Percentiles rank a stretch among this genome's conserved stretches.
These are phyloP conservation scores for Solanum acaule DNA, from an alignment of 257 asterid species.

Conservation along the genomic window DNA sequence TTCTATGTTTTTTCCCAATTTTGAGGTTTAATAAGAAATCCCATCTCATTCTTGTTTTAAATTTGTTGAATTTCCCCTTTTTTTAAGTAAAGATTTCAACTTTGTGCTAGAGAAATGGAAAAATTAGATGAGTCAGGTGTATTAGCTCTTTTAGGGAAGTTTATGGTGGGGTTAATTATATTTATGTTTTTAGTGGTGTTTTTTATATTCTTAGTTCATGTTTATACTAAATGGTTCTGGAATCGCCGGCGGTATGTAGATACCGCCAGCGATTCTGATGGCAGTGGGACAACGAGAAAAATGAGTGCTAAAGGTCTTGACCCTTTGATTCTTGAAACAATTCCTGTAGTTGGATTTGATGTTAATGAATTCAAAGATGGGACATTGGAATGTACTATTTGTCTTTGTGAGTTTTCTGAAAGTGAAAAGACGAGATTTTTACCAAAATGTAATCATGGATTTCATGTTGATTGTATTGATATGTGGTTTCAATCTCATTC, in stretches of 20 bases:
- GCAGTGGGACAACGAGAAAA: conserved; percentile 23
- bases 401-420: conserved; percentile 54
- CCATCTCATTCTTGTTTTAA: neutral
- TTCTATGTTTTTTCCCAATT: neutral
- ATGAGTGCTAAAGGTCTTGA: neutral
- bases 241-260: conserved; percentile 41
- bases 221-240: conserved; percentile 69
- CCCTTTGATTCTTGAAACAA: neutral
- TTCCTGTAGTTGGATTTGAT: neutral
- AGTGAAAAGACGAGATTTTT: conserved; percentile 66
- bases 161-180: conserved; percentile 55
- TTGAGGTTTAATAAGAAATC: neutral
- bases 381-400: conserved; percentile 64
- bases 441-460: conserved; percentile 84
- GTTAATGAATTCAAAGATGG: conserved; percentile 33
- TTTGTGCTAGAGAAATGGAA: neutral
- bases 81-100: neutral
- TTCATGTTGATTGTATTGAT: conserved; percentile 83
- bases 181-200: conserved; percentile 49
- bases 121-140: conserved; percentile 33
- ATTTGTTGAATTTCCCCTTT: neutral
- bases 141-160: conserved; percentile 55
- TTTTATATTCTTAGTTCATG: conserved; percentile 55
- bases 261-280: conserved; percentile 13
- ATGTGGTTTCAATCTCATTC: conserved; percentile 93